Conservation (phyloP, 257 asterid species). For the Euphrasia confusa region DNA sequence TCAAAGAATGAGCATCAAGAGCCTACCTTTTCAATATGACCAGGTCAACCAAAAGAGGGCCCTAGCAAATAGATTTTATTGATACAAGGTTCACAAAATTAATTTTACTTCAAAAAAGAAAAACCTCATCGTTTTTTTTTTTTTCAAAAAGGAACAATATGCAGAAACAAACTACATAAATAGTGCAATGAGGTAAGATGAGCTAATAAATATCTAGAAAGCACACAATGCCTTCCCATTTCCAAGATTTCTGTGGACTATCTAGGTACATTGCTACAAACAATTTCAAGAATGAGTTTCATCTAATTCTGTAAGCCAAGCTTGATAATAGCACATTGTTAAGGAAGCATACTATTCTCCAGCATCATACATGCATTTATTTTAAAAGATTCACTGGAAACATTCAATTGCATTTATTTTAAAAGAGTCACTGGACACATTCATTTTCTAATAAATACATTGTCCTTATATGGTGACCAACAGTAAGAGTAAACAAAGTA, state of each 20-base stretch:
- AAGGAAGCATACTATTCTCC: constrained; percentile 19
- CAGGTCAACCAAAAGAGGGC: background rate
- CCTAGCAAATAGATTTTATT: background rate
- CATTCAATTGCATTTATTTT: constrained; percentile 15
- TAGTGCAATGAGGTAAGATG: background rate
- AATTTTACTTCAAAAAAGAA: background rate
- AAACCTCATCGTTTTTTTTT: background rate
- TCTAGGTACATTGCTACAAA: constrained; percentile 8
- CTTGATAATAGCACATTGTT: constrained; percentile 2
- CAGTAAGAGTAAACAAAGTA: constrained; percentile 23
- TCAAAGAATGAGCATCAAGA: constrained; percentile 10
- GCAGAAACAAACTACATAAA: constrained; percentile 14
- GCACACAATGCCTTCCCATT: constrained; percentile 6
- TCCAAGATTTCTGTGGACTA: constrained; percentile 4
- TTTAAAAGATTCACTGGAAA: constrained; percentile 8
- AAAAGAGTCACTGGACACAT: constrained; percentile 5
- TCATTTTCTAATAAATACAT: constrained; percentile 17
- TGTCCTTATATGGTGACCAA: constrained; percentile 3
- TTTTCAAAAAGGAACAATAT: constrained; percentile 15
- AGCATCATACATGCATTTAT: background rate
- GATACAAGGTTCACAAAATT: constrained; percentile 14
- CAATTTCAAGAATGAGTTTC: constrained; percentile 12
- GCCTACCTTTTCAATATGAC: background rate
- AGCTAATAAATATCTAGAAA: constrained; percentile 13
- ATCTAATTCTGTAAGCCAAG: constrained; percentile 17